Conservation (phyloP, 2,329 filamentous ascomycete genomes). For the Phialemoniopsis sp. region DNA sequence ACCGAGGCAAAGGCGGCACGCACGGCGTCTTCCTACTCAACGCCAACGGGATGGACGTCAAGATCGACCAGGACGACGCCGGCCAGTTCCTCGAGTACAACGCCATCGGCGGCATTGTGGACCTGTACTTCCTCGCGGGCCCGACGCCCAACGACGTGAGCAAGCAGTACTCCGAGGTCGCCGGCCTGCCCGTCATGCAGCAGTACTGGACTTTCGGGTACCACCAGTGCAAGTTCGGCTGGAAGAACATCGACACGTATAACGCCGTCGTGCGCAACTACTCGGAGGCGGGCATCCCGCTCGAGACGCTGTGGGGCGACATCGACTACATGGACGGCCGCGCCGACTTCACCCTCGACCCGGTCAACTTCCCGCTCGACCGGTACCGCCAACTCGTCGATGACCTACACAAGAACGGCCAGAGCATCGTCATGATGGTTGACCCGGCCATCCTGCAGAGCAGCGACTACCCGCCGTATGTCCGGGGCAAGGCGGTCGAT, state of each 20-base stretch:
- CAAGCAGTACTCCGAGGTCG: slow-evolving; percentile 53
- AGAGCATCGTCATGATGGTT: slow-evolving; percentile 73
- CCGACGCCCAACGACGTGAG: slow-evolving; percentile 53
- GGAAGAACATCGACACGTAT: slow-evolving; percentile 56
- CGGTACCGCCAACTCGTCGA: slow-evolving; percentile 62
- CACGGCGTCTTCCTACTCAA: slow-evolving; percentile 69
- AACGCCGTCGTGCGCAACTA: slow-evolving; percentile 66
- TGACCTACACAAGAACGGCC: slow-evolving; percentile 61
- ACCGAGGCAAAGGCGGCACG: slow-evolving; percentile 48
- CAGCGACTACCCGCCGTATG: slow-evolving; percentile 32
- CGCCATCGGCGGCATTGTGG: slow-evolving; percentile 68
- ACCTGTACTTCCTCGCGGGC: slow-evolving; percentile 63
- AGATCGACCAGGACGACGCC: slow-evolving; percentile 57
- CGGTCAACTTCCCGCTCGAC: slow-evolving; percentile 53
- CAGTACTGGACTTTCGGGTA: slow-evolving; percentile 61
- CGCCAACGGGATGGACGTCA: slow-evolving; percentile 72
- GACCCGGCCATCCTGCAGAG: slow-evolving; percentile 57
- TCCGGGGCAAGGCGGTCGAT: slow-evolving; percentile 30
- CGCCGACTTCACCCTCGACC: slow-evolving; percentile 58
- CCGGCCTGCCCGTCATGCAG: slow-evolving; percentile 54
- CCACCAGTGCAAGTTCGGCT: slow-evolving; percentile 62
- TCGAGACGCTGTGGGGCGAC: slow-evolving; percentile 66
- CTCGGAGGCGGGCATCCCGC: slow-evolving; percentile 57
- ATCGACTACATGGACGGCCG: slow-evolving; percentile 56
- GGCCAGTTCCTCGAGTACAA: slow-evolving; percentile 76